A percentile compares a stretch with the other conserved stretches of the same genome.
phyloP scores from a whole-genome alignment of 306 rosid genomes.

The Vigna unguiculata region DNA sequence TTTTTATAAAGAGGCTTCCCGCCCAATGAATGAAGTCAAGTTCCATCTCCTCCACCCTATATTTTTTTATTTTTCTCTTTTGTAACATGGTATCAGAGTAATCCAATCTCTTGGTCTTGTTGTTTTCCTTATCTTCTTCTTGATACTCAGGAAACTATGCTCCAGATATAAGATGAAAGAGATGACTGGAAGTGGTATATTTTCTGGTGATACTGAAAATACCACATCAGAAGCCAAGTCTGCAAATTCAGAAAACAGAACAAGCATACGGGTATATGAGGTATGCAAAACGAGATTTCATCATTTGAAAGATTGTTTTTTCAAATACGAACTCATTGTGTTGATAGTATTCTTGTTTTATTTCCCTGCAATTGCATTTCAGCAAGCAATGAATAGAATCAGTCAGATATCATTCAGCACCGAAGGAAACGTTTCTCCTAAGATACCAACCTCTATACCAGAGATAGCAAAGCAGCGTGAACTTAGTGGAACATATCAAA shows the following conservation, averaged over 20 bases:
- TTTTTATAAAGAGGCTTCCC: constrained; percentile 13
- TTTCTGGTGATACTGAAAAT: constrained; percentile 58
- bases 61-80: not conserved
- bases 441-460: constrained; percentile 70
- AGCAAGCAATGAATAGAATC: constrained; percentile 74
- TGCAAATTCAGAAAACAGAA: constrained; percentile 55
- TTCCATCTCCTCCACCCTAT: not conserved
- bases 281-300: constrained; percentile 47
- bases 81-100: not conserved
- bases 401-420: constrained; percentile 83
- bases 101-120: not conserved
- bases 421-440: constrained; percentile 69
- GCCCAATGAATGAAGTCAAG: not conserved
- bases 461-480: constrained; percentile 98
- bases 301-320: constrained; percentile 1
- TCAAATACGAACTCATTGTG: constrained; percentile 28
- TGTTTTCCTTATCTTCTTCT: not conserved
- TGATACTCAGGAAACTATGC: constrained; percentile 69
- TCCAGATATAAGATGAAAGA: constrained; percentile 76
- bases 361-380: constrained; percentile 32
- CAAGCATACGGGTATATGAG: constrained; percentile 68
- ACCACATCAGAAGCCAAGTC: constrained; percentile 54
- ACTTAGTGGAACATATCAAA: constrained; percentile 74
- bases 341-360: constrained; percentile 29
- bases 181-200: constrained; percentile 73